phyloP scores from a whole-genome alignment of 331 rosid species.

The Quercus lobata region DNA sequence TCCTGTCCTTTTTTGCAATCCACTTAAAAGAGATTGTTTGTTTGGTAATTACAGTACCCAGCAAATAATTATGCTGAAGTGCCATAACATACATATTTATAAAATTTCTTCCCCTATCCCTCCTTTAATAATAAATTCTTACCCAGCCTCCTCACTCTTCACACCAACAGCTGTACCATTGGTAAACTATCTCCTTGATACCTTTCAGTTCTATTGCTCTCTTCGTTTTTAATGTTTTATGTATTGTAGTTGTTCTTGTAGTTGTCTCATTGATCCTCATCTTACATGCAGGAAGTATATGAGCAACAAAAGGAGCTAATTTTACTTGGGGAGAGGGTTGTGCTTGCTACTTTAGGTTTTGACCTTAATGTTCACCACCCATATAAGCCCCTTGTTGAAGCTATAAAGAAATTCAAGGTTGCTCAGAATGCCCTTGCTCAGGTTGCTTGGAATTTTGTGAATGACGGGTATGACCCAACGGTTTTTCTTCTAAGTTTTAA shows the following conservation, averaged over 20 bases:
- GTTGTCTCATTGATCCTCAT: conserved; percentile 14
- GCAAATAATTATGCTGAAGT: neutral
- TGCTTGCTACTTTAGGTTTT: conserved; percentile 96
- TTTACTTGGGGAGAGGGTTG: conserved; percentile 88
- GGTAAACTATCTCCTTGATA: neutral
- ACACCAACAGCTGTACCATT: neutral
- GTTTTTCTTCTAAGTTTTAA: neutral
- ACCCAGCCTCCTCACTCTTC: neutral
- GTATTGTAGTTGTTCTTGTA: neutral
- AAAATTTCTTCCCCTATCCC: neutral
- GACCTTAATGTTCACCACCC: conserved; percentile 96
- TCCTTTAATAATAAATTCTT: neutral
- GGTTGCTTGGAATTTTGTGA: conserved; percentile 99
- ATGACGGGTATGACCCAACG: conserved; percentile 78
- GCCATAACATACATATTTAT: neutral
- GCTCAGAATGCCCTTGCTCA: conserved; percentile 99
- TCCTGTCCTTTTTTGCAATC: neutral
- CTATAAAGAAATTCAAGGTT: conserved; percentile 95
- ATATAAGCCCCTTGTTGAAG: conserved; percentile 98
- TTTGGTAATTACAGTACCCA: neutral
- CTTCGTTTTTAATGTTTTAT: neutral
- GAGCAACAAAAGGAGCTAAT: conserved; percentile 94
- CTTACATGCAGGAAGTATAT: conserved; percentile 77
- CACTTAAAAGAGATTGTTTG: neutral
- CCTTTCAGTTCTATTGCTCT: neutral